Conservation (phyloP, 164 flowering plant species). For the Piper longum region DNA sequence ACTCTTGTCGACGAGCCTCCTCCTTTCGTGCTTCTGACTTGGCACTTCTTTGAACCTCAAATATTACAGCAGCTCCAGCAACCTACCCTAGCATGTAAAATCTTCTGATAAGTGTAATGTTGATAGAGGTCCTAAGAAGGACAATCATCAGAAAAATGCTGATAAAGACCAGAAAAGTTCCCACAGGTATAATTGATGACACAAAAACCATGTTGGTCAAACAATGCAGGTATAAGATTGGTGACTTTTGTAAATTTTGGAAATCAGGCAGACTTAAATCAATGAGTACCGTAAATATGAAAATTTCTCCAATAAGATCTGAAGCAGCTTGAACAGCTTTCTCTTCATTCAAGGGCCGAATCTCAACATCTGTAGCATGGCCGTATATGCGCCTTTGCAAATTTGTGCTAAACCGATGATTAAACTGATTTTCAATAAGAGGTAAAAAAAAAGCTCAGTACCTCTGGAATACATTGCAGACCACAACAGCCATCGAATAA, state of each 20-base stretch:
- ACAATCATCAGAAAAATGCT: no score
- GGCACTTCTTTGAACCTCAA: constrained; percentile 74
- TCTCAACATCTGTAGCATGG: constrained; percentile 72
- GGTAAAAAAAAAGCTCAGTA: not conserved
- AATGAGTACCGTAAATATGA: constrained; percentile 57
- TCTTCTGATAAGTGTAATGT: no score
- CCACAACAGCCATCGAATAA: not conserved
- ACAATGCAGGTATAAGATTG: no score
- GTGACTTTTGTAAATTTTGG: no score
- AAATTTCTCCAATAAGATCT: constrained; percentile 77
- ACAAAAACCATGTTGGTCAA: no score
- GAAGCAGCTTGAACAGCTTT: constrained; percentile 90
- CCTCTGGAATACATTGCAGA: not conserved
- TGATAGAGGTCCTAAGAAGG: no score
- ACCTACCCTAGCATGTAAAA: constrained; percentile 28
- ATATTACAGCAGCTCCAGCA: constrained; percentile 60
- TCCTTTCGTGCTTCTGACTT: constrained; percentile 79
- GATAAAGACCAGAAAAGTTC: no score
- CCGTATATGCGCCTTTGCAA: constrained; percentile 77
- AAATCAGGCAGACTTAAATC: not conserved
- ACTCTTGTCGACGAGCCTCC: constrained; percentile 44
- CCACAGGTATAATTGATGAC: no score
- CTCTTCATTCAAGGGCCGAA: constrained; percentile 81
- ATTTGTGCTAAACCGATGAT: constrained; percentile 57
- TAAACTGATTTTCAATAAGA: constrained; percentile 29